phyloP scores from a whole-genome alignment of 345 rosid genomes.

The Populus alba region DNA sequence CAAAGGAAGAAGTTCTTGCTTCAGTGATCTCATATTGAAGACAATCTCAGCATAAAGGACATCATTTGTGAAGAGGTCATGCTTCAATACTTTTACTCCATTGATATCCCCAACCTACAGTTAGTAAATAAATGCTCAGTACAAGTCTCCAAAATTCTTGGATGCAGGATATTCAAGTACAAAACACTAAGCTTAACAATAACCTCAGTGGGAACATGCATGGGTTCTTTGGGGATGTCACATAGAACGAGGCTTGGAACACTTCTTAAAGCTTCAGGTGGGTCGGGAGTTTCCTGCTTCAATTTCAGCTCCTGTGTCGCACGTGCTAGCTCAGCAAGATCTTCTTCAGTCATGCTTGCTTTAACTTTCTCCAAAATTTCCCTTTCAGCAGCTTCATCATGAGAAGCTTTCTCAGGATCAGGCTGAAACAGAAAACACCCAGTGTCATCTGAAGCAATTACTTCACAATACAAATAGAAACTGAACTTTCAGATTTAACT shows the following conservation, averaged over 20 bases:
- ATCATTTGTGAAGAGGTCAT: constrained; percentile 94
- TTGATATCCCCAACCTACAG: constrained; percentile 75
- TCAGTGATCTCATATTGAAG: constrained; percentile 77
- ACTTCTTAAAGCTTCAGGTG: constrained; percentile 81
- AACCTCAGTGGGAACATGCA: constrained; percentile 73
- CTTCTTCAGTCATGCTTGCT: constrained; percentile 82
- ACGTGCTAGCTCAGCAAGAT: constrained; percentile 86
- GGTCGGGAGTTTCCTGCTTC: constrained; percentile 95
- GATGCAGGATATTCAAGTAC: constrained; percentile 9
- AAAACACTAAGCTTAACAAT: constrained; percentile 13
- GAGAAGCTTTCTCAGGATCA: constrained; percentile 86
- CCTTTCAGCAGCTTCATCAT: constrained; percentile 80
- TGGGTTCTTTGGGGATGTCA: constrained; percentile 93
- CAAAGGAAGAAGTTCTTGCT: constrained; percentile 83
- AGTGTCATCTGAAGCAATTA: constrained; percentile 18
- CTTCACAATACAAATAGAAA: constrained; percentile 5
- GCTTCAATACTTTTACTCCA: constrained; percentile 84
- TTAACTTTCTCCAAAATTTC: constrained; percentile 63
- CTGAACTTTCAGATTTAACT: constrained; percentile 4
- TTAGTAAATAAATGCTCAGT: constrained; percentile 8
- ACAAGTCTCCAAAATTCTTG: background rate
- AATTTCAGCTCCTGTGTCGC: constrained; percentile 79
- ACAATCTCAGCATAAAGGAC: constrained; percentile 86
- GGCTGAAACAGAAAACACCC: constrained; percentile 50
- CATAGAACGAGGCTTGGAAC: constrained; percentile 72